Base-by-base conservation (phyloP, 495 filamentous ascomycete species). In the Aspergillus bertholletiae region DNA sequence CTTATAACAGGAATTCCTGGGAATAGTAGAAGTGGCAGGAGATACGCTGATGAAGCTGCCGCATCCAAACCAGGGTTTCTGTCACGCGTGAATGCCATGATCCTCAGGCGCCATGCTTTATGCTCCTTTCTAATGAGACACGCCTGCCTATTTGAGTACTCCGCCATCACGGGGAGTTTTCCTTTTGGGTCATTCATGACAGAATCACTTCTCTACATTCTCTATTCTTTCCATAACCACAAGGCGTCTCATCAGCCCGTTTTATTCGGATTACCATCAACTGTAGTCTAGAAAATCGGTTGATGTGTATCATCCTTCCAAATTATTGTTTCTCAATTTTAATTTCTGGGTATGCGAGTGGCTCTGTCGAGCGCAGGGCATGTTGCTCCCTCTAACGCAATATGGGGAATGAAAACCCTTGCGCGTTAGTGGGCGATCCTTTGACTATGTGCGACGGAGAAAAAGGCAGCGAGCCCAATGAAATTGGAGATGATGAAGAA, bases 401-500 rank as follows among this genome's bases (percentile, higher is more conserved):
- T 18, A 43, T 43, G 39, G 39, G 22, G 9, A 22, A 20, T 8
- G 15, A 43, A 18, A 22, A 7, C 17, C 17, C 4, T 21, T 3
- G 5, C 20, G 18, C 39, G 6, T 20, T 15, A 6, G 18, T 8
- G 20, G 18, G 9, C 13, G 39, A 22, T 12, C n/a, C 39, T 22
- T 22, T 22, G 39, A 22, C n/a, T 12, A 2, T 21, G 15, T 37
- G 28, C 15, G 27, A 35, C 18, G 17, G 7, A 15, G 46, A 49
- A 32, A 35, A 11, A 20, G 28, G 23, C n/a, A 49, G 27, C 37
- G 30, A 7, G 21, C 15, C n/a, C 5, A 22, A 49, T 49, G 28
- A 20, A 15, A 37, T 34, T 27, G 27, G 0, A 66, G 26, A 55
- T 8, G 56, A 54, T 8, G 62, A 65, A n/a, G 62, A 65, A n/a